phyloP scores from a whole-genome alignment of 73 alveolate genomes.

The Stentor coeruleus region DNA sequence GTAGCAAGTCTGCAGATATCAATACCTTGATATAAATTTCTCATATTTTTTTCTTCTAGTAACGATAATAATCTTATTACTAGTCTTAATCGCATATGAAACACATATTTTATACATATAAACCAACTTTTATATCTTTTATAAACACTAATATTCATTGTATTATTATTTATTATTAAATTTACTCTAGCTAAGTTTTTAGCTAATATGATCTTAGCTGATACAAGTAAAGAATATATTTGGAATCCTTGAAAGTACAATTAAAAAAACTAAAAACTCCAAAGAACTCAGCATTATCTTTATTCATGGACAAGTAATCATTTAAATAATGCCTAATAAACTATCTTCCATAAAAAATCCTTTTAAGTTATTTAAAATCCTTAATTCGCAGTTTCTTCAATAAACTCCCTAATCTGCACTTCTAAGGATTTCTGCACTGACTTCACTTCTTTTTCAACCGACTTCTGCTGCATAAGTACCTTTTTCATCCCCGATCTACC shows the following conservation, averaged over 20 bases:
- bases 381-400: slow-evolving; percentile 2
- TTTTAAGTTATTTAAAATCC: neutral
- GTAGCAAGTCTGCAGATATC: slow-evolving; percentile 13
- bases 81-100: neutral
- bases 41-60: neutral
- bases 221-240: neutral
- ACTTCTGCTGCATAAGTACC: neutral
- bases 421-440: slow-evolving; percentile 1
- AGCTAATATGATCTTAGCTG: neutral
- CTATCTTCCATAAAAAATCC: slow-evolving; percentile 6
- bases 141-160: neutral
- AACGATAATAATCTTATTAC: neutral
- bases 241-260: slow-evolving; percentile 8
- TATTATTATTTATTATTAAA: neutral
- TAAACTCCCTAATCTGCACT: slow-evolving; percentile 10
- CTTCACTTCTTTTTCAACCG: slow-evolving; percentile 4
- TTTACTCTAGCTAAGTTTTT: neutral
- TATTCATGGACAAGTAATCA: slow-evolving; percentile 6
- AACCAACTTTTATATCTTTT: neutral
- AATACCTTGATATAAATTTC: neutral
- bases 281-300: neutral
- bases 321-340: slow-evolving; percentile 11
- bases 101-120: neutral
- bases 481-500: slow-evolving; percentile 10
- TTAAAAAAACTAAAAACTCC: neutral